Evolutionary conservation across 1,284 basidiomycete species (phyloP), one percentile per base, ranked within the genome.

Genomic region (Ceratobasidium sp.): DNA sequence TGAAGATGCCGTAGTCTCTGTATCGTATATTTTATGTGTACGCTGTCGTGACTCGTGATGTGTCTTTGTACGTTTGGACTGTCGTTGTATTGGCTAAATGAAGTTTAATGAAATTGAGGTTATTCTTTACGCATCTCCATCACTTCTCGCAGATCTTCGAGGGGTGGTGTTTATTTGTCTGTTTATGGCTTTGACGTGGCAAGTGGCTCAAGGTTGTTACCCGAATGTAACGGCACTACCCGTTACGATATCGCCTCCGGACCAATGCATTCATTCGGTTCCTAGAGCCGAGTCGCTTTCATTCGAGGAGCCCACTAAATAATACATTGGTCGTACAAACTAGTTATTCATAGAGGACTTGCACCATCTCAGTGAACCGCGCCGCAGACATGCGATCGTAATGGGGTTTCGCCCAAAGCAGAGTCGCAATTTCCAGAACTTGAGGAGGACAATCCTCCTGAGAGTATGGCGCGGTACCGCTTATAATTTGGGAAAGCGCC

Each of bases 21-120:
- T 67, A 67, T 67, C 32, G 32, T 61, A 59, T 25, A 61, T 61
- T 32, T 61, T 61, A 22, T n/a, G 11, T 22, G 15, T 67, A 54
- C 65, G 49, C n/a, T 37, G 49, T 40, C 43, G 61, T 54, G 49
- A 37, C 64, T 52, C 29, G 9, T 67, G 9, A 40, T 52, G 29
- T 52, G 49, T 67, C 46, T 67, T 34, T 32, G 25, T 37, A 34
- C 32, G 25, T 59, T 59, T 59, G 57, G 29, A 13, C 29, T 32
- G 64, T 65, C 40, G 46, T 52, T 51, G 29, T 51, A 52, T n/a
- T 67, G 29, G 49, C 19, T 51, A 9, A 49, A 49, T 46, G 22
- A 11, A 57, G 19, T 51, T 3, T 13, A 44, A 62, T 15, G 54
- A 32, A 32, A 7, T 25, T 62, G n/a, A 8, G 15, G n/a, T 43